Evolutionary conservation across 768 basidiomycete species (phyloP), one percentile per base, ranked within the genome.

Genomic region (Daedaleopsis nitida): DNA sequence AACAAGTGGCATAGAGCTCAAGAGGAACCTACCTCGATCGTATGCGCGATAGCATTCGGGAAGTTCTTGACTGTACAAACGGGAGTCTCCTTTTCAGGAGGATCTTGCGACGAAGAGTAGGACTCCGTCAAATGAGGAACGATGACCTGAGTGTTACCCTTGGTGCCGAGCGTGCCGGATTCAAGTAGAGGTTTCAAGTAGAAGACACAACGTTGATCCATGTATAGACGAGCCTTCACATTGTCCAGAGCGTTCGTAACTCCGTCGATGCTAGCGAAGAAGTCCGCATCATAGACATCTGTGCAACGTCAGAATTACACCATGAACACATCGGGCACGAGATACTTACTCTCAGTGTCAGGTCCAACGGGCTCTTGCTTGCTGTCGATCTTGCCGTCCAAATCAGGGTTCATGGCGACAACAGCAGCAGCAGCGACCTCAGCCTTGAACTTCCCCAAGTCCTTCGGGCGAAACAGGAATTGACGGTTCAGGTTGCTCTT

Each of bases 1-100:
- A 39, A 53, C 51, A 21, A 39, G n/a, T 34, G 19, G 39, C 16
- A 32, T 23, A 17, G 17, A 21, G 48, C 24, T n/a, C 3, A 16
- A 14, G 38, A 32, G 23, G 19, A 13, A 72, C 82, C 34, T 57
- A 92, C 93, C 81, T 98, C 94, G 61, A 99, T 99, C 8, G 95
- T 97, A 76, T 99, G 97, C 66, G 93, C 89, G 68, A 98, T 98
- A 24, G 91, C 90, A 73, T 99, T 96, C 11, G 97, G 97, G 84
- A 98, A 99, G 76, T 93, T 98, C 80, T 98, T 98, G 73, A 98
- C 90, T 1, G 97, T 99, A 75, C 97, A 99, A 24, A 92, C 92
- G 23, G 97, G 92, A 1, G 95, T 88, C 71, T 96, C 91, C 76
- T 97, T 98, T 78, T 99, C 97, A 10, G 97, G 97, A 48, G 97